Evolutionary conservation across 331 rosid species (phyloP), one percentile per base, ranked within the genome.

Genomic region (Dryas integrifolia): DNA sequence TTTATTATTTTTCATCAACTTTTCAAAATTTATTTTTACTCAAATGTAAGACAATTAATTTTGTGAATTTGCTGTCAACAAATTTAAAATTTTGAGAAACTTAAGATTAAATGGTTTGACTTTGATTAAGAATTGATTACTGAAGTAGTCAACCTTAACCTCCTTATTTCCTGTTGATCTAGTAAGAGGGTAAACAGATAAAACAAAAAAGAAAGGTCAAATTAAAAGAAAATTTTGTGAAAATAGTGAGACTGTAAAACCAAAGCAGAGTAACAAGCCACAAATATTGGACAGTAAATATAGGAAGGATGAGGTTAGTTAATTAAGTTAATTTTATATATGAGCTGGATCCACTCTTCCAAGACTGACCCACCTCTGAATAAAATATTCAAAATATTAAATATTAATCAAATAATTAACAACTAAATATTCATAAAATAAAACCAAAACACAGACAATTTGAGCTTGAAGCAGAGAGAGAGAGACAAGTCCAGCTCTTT

Each of bases 291-390:
- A 30, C 73, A 66, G 44, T 24, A 66, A 67, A 67, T 66, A 40
- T 40, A 50, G 68, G 72, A 45, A 59, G 65, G 65, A 62, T 61
- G 39, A 75, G 84, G 88, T 80, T 77, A 67, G 84, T 84, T 88
- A 82, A 73, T 84, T 62, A 26, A 71, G 46, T 26, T 71, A 18
- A 58, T 26, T 14, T 55, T 49, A 72, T 72, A 67, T 57, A 68
- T 91, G 96, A 94, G 98, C 97, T 94, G 98, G 92, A 91, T 88
- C 98, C 98, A 88, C 88, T 80, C 90, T 86, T 83, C 74, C 76
- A 84, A 79, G 82, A 66, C 72, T 81, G 83, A 64, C 92, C 89
- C 92, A 85, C 83, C 78, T 81, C 41, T 74, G 46, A 79, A 76
- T 86, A 67, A 65, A 47, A 72, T 44, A 67, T 75, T 21, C 24